Conservation (phyloP, 2,329 filamentous ascomycete genomes). For the Daldinia eschscholtzii region DNA sequence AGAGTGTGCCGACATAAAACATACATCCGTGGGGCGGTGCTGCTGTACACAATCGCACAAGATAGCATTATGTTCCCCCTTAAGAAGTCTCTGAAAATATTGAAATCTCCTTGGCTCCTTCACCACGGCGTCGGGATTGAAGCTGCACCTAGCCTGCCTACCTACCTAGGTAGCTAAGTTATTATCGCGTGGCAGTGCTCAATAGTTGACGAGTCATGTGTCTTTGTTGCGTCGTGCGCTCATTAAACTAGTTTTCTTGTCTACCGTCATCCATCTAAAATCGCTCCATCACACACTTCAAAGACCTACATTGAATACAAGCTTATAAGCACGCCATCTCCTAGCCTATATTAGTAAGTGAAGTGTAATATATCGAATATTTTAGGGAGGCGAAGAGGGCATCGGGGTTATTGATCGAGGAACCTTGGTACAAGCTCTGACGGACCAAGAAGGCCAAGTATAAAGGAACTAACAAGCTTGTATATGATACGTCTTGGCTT, state of each 20-base stretch:
- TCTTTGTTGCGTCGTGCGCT: not conserved
- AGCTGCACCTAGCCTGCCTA: conserved; percentile 25
- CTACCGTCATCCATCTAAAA: conserved; percentile 19
- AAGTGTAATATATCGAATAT: conserved; percentile 1
- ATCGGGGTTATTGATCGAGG: not conserved
- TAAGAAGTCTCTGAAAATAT: conserved; percentile 6
- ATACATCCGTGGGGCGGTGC: conserved; percentile 32
- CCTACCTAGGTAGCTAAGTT: conserved; percentile 1
- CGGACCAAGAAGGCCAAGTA: conserved; percentile 2
- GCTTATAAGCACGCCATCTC: not conserved
- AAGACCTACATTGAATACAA: no score
- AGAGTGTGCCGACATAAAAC: conserved; percentile 21
- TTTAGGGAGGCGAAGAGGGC: not conserved
- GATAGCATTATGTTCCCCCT: conserved; percentile 13
- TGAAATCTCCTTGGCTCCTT: conserved; percentile 25
- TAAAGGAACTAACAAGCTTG: conserved; percentile 1
- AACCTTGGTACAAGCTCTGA: conserved; percentile 9
- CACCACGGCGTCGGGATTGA: conserved; percentile 33
- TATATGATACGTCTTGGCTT: conserved; percentile 7
- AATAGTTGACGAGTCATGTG: conserved; percentile 29
- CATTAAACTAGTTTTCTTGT: conserved; percentile 26
- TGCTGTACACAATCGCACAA: conserved; percentile 22
- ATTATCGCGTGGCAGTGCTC: conserved; percentile 41
- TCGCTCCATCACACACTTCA: not conserved
- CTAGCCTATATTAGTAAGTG: conserved; percentile 1